A percentile compares a stretch with the other conserved stretches of the same genome.
Evolutionary conservation across 108 stramenopile genomes (phyloP).

Genomic region (Mayamaea pseudoterrestris): DNA sequence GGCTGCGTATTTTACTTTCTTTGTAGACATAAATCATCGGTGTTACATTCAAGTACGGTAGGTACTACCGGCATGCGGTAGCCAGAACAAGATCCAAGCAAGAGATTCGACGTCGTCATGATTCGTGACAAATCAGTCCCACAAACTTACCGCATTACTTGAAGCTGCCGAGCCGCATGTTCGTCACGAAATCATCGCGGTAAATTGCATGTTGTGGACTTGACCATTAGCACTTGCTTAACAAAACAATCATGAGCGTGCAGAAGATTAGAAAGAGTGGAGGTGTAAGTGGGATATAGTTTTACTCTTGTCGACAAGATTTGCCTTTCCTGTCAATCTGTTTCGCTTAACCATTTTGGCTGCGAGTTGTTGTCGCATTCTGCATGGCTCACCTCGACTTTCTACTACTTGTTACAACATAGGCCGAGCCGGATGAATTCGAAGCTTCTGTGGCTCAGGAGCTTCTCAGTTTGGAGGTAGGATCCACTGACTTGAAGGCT

Average conservation of each 20-base stretch:
- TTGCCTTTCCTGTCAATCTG: neutral
- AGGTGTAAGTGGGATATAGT: conserved; percentile 28
- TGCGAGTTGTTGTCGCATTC: neutral
- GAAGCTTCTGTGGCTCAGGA: conserved; percentile 93
- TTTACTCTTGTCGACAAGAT: neutral
- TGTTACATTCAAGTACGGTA: too few species aligned
- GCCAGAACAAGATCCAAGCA: too few species aligned
- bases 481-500: conserved; percentile 81
- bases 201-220: too few species aligned
- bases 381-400: neutral
- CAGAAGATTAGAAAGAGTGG: conserved; percentile 48
- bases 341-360: neutral
- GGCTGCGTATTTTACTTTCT: too few species aligned
- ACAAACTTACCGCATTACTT: too few species aligned
- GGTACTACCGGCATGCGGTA: too few species aligned
- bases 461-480: conserved; percentile 94
- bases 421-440: conserved; percentile 92
- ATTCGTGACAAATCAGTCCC: too few species aligned
- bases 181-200: too few species aligned
- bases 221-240: neutral
- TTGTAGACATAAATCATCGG: too few species aligned
- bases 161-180: too few species aligned
- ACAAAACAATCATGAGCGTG: conserved; percentile 13
- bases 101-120: too few species aligned
- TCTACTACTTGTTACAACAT: neutral